Conservation (phyloP, 257 asterid species). For the Solanum sparsipilum region DNA sequence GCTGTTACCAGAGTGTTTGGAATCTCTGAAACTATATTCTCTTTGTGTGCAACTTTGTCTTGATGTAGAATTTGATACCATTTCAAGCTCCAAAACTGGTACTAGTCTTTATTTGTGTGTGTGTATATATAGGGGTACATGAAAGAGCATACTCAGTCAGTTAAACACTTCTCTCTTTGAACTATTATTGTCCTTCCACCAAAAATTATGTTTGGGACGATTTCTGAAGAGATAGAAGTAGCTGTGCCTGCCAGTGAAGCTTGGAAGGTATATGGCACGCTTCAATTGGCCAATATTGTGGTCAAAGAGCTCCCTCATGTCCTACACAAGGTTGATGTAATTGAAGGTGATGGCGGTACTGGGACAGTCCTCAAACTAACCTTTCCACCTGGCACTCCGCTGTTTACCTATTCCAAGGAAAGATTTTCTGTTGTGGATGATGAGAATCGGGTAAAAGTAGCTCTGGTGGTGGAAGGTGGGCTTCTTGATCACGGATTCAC, state of each 20-base stretch:
- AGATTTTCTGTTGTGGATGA: slow-evolving; percentile 48
- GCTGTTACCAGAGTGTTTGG: background rate
- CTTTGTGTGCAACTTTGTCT: background rate
- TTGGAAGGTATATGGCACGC: slow-evolving; percentile 48
- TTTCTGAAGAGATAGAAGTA: slow-evolving; percentile 29
- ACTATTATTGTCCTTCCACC: background rate
- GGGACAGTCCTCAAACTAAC: slow-evolving; percentile 40
- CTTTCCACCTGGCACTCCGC: slow-evolving; percentile 27
- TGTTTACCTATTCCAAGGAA: slow-evolving; percentile 36
- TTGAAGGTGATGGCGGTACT: slow-evolving; percentile 46
- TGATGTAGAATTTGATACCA: background rate
- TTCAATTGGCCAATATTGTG: slow-evolving; percentile 20
- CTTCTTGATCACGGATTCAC: slow-evolving; percentile 41
- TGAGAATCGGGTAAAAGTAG: slow-evolving; percentile 33
- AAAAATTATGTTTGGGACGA: slow-evolving; percentile 25
- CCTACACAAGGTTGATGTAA: slow-evolving; percentile 22
- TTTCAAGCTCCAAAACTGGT: background rate
- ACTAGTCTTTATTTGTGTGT: background rate
- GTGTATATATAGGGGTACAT: background rate
- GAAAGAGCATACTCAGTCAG: background rate
- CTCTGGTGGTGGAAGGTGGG: slow-evolving; percentile 57
- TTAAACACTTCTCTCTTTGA: background rate
- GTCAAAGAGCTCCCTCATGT: slow-evolving; percentile 20
- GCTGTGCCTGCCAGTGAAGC: slow-evolving; percentile 42
- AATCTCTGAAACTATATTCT: background rate